Evolutionary conservation across 495 filamentous ascomycete genomes (phyloP).

Genomic region (Peziza echinospora): DNA sequence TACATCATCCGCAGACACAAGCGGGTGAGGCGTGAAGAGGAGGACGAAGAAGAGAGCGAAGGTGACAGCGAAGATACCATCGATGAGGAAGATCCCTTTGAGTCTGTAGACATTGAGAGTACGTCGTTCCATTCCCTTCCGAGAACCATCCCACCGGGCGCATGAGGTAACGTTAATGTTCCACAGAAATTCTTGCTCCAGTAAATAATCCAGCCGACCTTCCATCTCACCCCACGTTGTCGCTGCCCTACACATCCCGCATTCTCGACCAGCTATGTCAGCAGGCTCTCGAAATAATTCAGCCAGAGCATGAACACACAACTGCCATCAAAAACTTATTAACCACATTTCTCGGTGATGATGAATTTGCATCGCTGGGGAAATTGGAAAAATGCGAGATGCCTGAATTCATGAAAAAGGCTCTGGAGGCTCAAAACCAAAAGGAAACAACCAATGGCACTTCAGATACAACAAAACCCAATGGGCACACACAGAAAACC

Average conservation of each 20-base stretch:
- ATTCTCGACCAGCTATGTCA: slow-evolving; percentile 59
- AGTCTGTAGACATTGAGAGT: slow-evolving; percentile 66
- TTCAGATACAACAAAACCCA: background rate
- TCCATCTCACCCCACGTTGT: slow-evolving; percentile 60
- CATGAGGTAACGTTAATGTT: slow-evolving; percentile 6
- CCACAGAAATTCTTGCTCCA: slow-evolving; percentile 60
- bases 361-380: slow-evolving; percentile 15
- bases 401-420: background rate
- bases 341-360: slow-evolving; percentile 18
- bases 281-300: slow-evolving; percentile 32
- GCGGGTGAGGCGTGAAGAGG: slow-evolving; percentile 46
- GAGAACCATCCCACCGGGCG: background rate
- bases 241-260: slow-evolving; percentile 57
- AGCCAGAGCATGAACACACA: slow-evolving; percentile 18
- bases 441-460: background rate
- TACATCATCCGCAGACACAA: slow-evolving; percentile 64
- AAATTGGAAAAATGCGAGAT: slow-evolving; percentile 11
- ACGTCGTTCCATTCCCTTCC: slow-evolving; percentile 18
- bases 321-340: slow-evolving; percentile 18
- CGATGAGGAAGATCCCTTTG: slow-evolving; percentile 57
- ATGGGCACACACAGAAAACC: background rate
- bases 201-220: slow-evolving; percentile 72
- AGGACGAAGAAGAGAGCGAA: slow-evolving; percentile 54
- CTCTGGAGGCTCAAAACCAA: background rate
- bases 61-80: slow-evolving; percentile 45